A percentile compares a stretch with the other conserved stretches of the same genome.
phyloP scores from a whole-genome alignment of 495 filamentous ascomycete genomes.

The Zalerion maritima region DNA sequence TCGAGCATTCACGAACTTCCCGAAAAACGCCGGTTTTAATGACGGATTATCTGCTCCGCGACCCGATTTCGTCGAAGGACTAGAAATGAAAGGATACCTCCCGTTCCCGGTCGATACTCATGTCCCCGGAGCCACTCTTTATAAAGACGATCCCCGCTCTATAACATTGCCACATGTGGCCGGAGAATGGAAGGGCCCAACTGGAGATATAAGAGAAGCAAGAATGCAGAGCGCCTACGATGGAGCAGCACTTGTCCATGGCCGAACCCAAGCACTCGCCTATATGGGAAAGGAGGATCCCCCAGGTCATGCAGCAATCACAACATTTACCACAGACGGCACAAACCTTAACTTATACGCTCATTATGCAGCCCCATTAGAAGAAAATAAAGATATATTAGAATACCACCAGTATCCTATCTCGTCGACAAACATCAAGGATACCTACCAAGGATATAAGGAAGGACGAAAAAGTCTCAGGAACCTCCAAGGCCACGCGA shows the following conservation, averaged over 20 bases:
- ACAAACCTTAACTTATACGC: slow-evolving; percentile 17
- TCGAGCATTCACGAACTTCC: slow-evolving; percentile 14
- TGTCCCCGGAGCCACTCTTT: slow-evolving; percentile 15
- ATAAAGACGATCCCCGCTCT: slow-evolving; percentile 12
- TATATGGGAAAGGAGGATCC: slow-evolving; percentile 13
- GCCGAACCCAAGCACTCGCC: slow-evolving; percentile 15
- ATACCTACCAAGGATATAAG: slow-evolving; percentile 8
- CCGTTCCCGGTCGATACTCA: slow-evolving; percentile 17
- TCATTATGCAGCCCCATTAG: slow-evolving; percentile 17
- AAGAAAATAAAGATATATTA: slow-evolving; percentile 12
- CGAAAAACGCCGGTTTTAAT: slow-evolving; percentile 18
- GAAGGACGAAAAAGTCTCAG: slow-evolving; percentile 9
- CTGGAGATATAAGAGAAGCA: slow-evolving; percentile 12
- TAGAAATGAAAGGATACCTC: slow-evolving; percentile 9
- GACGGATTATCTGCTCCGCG: slow-evolving; percentile 16
- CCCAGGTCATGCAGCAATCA: slow-evolving; percentile 14
- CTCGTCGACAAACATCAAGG: slow-evolving; percentile 8
- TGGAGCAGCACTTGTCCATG: slow-evolving; percentile 19
- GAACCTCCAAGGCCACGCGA: slow-evolving; percentile 8
- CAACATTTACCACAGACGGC: slow-evolving; percentile 22
- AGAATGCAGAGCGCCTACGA: slow-evolving; percentile 12
- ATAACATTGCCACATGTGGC: slow-evolving; percentile 17
- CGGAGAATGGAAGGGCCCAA: slow-evolving; percentile 19
- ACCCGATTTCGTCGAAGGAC: slow-evolving; percentile 18
- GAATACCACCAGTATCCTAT: slow-evolving; percentile 19